Percentiles rank a stretch among this genome's conserved stretches.
Conservation (phyloP, 306 rosid genomes). For the Boehmeria nivea region DNA sequence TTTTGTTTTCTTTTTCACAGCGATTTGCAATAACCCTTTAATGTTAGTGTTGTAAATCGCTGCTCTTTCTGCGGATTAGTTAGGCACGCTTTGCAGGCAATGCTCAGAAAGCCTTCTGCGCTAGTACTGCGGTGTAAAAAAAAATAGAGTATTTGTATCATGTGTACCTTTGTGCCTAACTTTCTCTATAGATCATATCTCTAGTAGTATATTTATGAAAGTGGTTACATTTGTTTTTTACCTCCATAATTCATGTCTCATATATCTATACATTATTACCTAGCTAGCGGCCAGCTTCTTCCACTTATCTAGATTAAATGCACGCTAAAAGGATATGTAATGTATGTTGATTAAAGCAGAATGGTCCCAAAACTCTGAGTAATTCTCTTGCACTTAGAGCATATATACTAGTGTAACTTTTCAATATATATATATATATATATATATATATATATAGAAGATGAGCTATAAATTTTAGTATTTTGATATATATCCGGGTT, state of each 20-base stretch:
- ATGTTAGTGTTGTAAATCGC: constrained; percentile 9
- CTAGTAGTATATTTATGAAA: constrained; percentile 13
- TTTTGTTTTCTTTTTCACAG: too few relatives aligned
- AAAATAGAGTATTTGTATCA: constrained; percentile 25
- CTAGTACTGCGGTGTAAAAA: constrained; percentile 34
- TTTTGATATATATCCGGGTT: too few relatives aligned
- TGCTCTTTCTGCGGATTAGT: constrained; percentile 41
- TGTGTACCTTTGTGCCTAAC: constrained; percentile 9
- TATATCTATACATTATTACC: background rate
- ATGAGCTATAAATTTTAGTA: too few relatives aligned
- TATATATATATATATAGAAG: too few relatives aligned
- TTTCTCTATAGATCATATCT: background rate
- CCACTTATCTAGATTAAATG: constrained; percentile 1
- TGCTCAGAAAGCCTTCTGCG: constrained; percentile 36
- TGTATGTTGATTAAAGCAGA: constrained; percentile 6
- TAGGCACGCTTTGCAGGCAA: constrained; percentile 71
- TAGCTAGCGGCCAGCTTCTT: background rate
- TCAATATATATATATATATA: background rate
- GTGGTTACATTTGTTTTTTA: constrained; percentile 14
- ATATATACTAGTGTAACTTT: too few relatives aligned
- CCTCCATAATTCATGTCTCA: background rate
- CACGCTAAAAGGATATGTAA: constrained; percentile 1
- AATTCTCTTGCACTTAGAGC: background rate
- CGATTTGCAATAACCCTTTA: too few relatives aligned
- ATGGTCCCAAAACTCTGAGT: constrained; percentile 12